A percentile compares a stretch with the other conserved stretches of the same genome.
These are phyloP conservation scores for Hondaea fermentalgiana DNA, from an alignment of 108 stramenopile species.

Conservation along the genomic window DNA sequence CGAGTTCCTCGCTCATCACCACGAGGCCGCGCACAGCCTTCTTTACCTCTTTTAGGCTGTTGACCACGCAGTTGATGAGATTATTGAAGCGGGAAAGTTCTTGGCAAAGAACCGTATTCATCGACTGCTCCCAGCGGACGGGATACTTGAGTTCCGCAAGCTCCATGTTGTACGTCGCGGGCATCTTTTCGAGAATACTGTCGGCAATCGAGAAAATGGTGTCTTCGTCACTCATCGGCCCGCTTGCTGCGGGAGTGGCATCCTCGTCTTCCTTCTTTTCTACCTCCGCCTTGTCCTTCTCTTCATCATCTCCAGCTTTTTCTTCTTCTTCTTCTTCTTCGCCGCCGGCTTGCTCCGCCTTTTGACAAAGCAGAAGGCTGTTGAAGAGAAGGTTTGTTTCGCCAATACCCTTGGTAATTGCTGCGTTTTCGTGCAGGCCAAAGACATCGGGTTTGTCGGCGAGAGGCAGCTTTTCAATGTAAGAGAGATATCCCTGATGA, in stretches of 20 bases:
- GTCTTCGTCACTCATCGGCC: constrained; percentile 25
- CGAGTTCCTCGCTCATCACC: constrained; percentile 56
- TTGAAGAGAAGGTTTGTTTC: constrained; percentile 26
- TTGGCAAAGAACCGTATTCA: constrained; percentile 64
- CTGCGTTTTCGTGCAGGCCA: constrained; percentile 54
- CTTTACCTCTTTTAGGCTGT: constrained; percentile 26
- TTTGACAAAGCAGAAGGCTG: constrained; percentile 26
- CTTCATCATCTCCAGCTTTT: constrained; percentile 48
- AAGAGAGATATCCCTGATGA: constrained; percentile 34
- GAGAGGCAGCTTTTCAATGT: constrained; percentile 42
- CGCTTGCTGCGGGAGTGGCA: background rate
- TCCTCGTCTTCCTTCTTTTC: too few species aligned
- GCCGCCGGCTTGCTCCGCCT: constrained; percentile 33
- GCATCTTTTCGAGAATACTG: constrained; percentile 44
- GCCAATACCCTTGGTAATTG: constrained; percentile 46
- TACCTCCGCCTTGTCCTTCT: constrained; percentile 17
- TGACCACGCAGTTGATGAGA: constrained; percentile 24
- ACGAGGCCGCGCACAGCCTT: constrained; percentile 55
- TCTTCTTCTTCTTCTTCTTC: constrained; percentile 36
- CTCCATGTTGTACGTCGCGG: constrained; percentile 48
- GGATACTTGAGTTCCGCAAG: constrained; percentile 50
- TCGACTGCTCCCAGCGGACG: constrained; percentile 47
- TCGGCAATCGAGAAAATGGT: constrained; percentile 31
- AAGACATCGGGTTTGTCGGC: constrained; percentile 49
- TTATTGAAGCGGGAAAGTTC: constrained; percentile 54